Conservation (phyloP, 2,329 filamentous ascomycete species). For the Alternaria incomplexa region DNA sequence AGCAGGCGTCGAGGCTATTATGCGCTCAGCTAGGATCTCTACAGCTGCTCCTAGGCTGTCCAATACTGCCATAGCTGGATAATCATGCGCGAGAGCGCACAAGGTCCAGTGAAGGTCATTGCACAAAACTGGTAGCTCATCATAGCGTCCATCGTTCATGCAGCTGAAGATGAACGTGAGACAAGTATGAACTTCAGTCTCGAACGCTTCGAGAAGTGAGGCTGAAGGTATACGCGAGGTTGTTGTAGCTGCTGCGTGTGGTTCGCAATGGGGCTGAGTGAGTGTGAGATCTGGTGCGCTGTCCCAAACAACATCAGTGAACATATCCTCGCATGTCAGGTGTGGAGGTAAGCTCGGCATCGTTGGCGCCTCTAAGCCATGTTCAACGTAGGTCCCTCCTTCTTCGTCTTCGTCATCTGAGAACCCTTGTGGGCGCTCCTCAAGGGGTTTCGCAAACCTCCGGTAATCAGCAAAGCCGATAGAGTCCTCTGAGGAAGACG, state of each 20-base stretch:
- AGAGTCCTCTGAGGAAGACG: neutral
- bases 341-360: neutral
- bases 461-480: slow-evolving; percentile 1
- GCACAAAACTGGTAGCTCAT: neutral
- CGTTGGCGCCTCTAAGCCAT: neutral
- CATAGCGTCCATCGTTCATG: neutral
- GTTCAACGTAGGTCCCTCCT: neutral
- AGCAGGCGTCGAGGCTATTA: neutral
- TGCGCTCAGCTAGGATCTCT: slow-evolving; percentile 3
- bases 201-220: neutral
- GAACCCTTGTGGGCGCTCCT: slow-evolving; percentile 2
- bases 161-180: slow-evolving; percentile 3
- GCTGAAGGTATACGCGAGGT: neutral
- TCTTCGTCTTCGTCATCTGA: slow-evolving; percentile 1
- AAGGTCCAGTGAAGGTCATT: slow-evolving; percentile 4
- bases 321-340: neutral
- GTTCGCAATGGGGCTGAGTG: neutral
- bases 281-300: neutral
- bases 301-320: slow-evolving; percentile 7
- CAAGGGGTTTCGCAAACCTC: neutral
- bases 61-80: neutral
- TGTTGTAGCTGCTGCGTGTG: neutral
- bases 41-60: neutral
- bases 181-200: neutral
- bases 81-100: neutral